Evolutionary conservation across 1,139 yeast species (phyloP), one percentile per base, ranked within the genome.

Genomic region (Suhomyces wounanorum): DNA sequence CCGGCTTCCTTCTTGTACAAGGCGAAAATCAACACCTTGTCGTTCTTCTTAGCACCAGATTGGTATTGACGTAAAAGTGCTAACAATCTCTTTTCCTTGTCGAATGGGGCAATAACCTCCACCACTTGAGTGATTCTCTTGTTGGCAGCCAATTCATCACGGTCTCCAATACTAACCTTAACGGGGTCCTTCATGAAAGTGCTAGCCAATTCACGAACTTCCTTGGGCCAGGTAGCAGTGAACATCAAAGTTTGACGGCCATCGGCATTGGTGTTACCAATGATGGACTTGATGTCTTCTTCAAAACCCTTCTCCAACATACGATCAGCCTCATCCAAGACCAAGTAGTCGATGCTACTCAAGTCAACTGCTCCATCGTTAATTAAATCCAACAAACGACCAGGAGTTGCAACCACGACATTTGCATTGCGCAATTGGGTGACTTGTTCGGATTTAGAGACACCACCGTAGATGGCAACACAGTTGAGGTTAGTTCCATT

Each of bases 281-380:
- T 85, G 58, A 95, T 90, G 56, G 79, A 77, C 70, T 89, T 90
- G 66, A 94, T 94, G 70, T 92, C 99, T 67, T 92, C 96, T 72
- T 94, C 99, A 64, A 94, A 94, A 33, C 99, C 99, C 61, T 75
- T 77, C 70, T 94, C 99, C 57, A 94, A 81, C 99, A 94, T 95
- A 73, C 99, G 83, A 68, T 94, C 99, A 38, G 99, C 99, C 73
- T 94, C 99, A 69, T 94, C 99, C 49, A 94, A 78, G 23, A 94
- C 96, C 58, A 95, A 77, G 66, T 89, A 92, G 57, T 87, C 81
- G 33, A 92, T 86, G 8, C 76, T 66, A 31, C 83, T 73, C 56
- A 94, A 77, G 59, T 87, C 83, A 43, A 89, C 85, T 38, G 92
- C 81, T 9, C 96, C 96, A 65, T 94, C 99, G 58, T 92, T 87